Base-by-base conservation (phyloP, 2,329 filamentous ascomycete species). In the Cladosporium sp. region DNA sequence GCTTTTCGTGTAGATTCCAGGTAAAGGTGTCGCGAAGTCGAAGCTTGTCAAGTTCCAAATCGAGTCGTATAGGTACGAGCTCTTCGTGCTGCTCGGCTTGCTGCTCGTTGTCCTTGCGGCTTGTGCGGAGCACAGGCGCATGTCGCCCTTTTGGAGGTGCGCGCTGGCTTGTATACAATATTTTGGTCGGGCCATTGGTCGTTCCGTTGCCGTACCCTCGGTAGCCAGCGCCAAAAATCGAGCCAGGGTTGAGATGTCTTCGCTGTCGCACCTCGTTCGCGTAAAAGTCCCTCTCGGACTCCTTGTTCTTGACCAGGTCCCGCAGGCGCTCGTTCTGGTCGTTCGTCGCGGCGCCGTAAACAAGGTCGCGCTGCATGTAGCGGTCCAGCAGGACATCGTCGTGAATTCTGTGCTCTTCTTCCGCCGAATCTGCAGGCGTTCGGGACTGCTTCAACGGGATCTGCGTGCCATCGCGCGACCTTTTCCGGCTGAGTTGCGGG, bases 1-100 rank as follows among this genome's bases (percentile, higher is more conserved):
- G 78, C 52, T 91, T 85, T 67, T 98, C 93, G 71, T 96, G 88
- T 30, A 97, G 77, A 68, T 98, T 98, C 91, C 92, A 98, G 3
- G 93, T 97, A 59, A 98, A 96, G 1, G 93, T 97, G 69, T 98
- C 93, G 67, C 93, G 86, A 53, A 98, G 77, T 70, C 93, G 93
- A 60, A 97, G 82, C 72, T 95, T 95, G 58, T 97, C 92, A 79
- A 88, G 87, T 63, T 98, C 93, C 43, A 97, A 88, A 61, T 98
- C 93, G 49, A 98, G 72, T 41, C 93, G 82, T 57, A 98, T 80
- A 2, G 93, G 93, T 1, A 97, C 88, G 48, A 98, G 74, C 64
- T 96, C 89, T 67, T 98, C 93, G 47, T 88, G 78, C 64, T 92
- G 86, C 59, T 97, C 92, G 19, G 88, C 89, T 72, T 97, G 93